A percentile compares a stretch with the other conserved stretches of the same genome.
Conservation (phyloP, 495 filamentous ascomycete genomes). For the Oidiodendron maius region DNA sequence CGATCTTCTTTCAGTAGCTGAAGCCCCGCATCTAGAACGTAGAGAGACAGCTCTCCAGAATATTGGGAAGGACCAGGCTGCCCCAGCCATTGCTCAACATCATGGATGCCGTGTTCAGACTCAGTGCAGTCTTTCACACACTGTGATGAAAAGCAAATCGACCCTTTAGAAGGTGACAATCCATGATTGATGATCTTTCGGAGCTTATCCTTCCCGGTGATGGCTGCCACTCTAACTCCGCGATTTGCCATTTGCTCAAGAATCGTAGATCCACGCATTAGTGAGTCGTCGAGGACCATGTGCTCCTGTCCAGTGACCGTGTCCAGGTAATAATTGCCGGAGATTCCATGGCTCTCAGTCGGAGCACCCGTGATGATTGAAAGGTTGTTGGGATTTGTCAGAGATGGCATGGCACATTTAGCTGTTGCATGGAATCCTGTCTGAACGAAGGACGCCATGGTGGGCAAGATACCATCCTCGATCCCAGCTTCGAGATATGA, state of each 20-base stretch:
- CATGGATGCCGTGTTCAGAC: neutral
- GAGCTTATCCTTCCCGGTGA: neutral
- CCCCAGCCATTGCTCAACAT: neutral
- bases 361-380: neutral
- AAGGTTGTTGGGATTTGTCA: neutral
- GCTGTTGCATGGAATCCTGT: neutral
- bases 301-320: neutral
- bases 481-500: neutral
- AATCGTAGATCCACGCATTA: neutral
- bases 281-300: neutral
- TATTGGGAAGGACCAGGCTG: neutral
- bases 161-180: too few species aligned
- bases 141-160: neutral
- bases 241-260: neutral
- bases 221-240: neutral
- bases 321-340: neutral
- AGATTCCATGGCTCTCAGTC: neutral
- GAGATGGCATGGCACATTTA: neutral
- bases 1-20: neutral
- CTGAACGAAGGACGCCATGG: neutral
- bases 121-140: neutral
- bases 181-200: neutral
- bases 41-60: neutral
- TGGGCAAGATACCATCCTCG: neutral
- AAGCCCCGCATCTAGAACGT: neutral